Evolutionary conservation across 345 rosid genomes (phyloP).

Genomic region (Rhizophora apiculata): DNA sequence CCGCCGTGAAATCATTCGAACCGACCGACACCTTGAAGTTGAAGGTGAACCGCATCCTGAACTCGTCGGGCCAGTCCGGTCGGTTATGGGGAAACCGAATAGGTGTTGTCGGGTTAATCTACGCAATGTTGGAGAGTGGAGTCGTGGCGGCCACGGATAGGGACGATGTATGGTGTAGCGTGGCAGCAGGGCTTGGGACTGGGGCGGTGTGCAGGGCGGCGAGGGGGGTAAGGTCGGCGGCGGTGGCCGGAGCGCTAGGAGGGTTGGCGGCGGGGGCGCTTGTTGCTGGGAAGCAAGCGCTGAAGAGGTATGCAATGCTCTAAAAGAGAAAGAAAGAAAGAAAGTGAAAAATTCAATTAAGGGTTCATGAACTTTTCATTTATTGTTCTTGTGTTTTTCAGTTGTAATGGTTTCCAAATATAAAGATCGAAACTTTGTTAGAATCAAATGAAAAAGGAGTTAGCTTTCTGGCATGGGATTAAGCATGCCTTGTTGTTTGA

Average conservation of each 20-base stretch:
- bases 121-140: conserved; percentile 75
- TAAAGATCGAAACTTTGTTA: too few relatives aligned
- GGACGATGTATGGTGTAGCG: conserved; percentile 86
- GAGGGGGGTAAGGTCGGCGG: conserved; percentile 78
- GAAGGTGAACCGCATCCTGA: conserved; percentile 64
- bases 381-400: too few relatives aligned
- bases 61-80: conserved; percentile 68
- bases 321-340: conserved; percentile 24
- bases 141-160: conserved; percentile 52
- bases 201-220: conserved; percentile 83
- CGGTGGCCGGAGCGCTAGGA: conserved; percentile 85
- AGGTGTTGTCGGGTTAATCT: conserved; percentile 73
- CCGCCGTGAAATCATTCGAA: conserved; percentile 63
- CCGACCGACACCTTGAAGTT: conserved; percentile 76
- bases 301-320: conserved; percentile 78
- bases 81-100: conserved; percentile 71
- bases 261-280: conserved; percentile 72
- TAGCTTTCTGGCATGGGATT: too few relatives aligned
- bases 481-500: too few relatives aligned
- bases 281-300: conserved; percentile 64
- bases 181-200: conserved; percentile 79
- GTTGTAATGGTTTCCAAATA: too few relatives aligned
- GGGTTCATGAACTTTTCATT: neutral
- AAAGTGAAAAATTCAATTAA: neutral
- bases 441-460: too few relatives aligned